Base-by-base conservation (phyloP, 208 protist species). In the Trypanosoma theileri region DNA sequence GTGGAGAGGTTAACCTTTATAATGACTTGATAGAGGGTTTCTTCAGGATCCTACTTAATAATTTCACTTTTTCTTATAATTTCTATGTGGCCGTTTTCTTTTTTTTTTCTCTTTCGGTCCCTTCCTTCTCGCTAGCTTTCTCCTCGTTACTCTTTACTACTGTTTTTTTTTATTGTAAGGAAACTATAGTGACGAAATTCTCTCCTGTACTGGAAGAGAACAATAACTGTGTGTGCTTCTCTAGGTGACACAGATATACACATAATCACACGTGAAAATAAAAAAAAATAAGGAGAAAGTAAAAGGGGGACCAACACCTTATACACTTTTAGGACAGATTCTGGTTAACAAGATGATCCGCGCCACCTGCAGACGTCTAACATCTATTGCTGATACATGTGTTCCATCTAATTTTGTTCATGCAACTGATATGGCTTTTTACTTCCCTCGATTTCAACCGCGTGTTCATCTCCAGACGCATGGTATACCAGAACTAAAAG, bases 381-480 rank as follows among this genome's bases (percentile, higher is more conserved):
- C 71, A 8, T 58, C 71, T 11, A 58, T 91, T 61, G 56, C 61
- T 13, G 77, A 81, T 22, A 91, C 88, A 22, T 82, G 81, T 57
- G 74, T 82, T 12, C 88, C 88, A 31, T 61, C 71, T 17, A 82
- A 84, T 52, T 82, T 93, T 66, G 56, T 81, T 50, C 76, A 84
- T 35, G 71, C 85, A 9, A 83, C 71, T n/a, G 90, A 95, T 58
- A 53, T 93, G 68, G 87, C 85, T 51, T 95, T 93, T 64, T 95
- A 91, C 71, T 91, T 82, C 58, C 87, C 90, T 1, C 80, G 90
- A 55, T 93, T 95, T 66, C 85, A 91, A 69, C 86, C 87, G 4
- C 19, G 44, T 26, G 80, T 76, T 6, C 90, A 95, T 78, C 58
- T 93, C 31, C 62, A 54, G 45, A 17, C 69, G 42, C 74, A 80